Evolutionary conservation across 1,284 basidiomycete genomes (phyloP), one percentile per base, ranked within the genome.

Genomic region (Ceratobasidium sp.): DNA sequence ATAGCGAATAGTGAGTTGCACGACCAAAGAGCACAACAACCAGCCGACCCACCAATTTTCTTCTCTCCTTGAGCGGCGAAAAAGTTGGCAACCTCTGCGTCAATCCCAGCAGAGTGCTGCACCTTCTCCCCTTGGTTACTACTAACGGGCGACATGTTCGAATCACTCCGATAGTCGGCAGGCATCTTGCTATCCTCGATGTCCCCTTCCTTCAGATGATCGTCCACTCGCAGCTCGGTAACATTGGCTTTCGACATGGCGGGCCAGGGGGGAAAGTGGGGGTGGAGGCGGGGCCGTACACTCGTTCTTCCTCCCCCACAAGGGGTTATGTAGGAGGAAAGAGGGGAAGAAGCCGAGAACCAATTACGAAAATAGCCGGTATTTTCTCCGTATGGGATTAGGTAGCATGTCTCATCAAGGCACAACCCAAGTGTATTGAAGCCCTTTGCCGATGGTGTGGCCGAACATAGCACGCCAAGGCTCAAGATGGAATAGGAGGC

Each of bases 81-180:
- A 81, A 89, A 88, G 30, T 87, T 82, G 1, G 86, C 87, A 14
- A 89, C 86, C 81, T 89, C 88, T 27, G 86, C 83, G 79, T 89
- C 88, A 73, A 88, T 88, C 35, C 87, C 88, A 35, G 50, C 73
- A 52, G n/a, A 41, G 23, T 75, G 73, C 35, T 66, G 20, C 7
- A 33, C 62, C 16, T 41, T 33, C 10, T 23, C 73, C 12, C 30
- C 73, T 46, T 30, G n/a, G 23, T 75, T 75, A 18, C 73, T 75
- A 16, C 73, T 75, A 10, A 75, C 73, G 35, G 73, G 73, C 12
- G 73, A 75, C 73, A 75, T 75, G 16, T 75, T 64, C 50, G 60
- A 64, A 35, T 66, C 73, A n/a, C 62, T 75, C 73, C 62, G 62
- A 38, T 75, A 75, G 48, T 64, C 62, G n/a, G 60, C 35, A 60